A percentile compares a stretch with the other conserved stretches of the same genome.
Evolutionary conservation across 2,329 filamentous ascomycete species (phyloP).

Genomic region (Pseudocercospora crystallina): DNA sequence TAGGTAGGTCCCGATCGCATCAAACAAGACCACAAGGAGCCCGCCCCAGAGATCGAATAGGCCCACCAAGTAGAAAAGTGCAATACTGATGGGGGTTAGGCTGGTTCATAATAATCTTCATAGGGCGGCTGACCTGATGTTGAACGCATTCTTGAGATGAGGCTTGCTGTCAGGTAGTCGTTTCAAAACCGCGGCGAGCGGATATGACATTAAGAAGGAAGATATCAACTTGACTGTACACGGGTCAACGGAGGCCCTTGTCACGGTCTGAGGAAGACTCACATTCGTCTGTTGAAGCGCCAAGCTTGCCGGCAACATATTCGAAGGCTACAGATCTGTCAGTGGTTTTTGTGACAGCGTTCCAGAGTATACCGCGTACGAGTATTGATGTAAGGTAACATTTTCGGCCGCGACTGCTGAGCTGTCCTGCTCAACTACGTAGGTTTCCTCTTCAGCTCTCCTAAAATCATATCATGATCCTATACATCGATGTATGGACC

Average conservation of each 20-base stretch:
- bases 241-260: constrained; percentile 4
- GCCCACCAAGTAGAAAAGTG: constrained; percentile 87
- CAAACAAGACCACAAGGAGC: constrained; percentile 74
- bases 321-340: constrained; percentile 55
- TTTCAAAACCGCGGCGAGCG: constrained; percentile 83
- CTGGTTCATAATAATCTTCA: background rate
- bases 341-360: constrained; percentile 9
- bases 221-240: constrained; percentile 82
- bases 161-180: constrained; percentile 83
- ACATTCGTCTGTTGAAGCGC: constrained; percentile 66
- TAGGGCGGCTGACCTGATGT: constrained; percentile 60
- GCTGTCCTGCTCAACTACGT: too few species aligned
- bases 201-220: constrained; percentile 89
- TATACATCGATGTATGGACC: too few species aligned
- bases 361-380: constrained; percentile 46
- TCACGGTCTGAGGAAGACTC: constrained; percentile 28
- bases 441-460: too few species aligned
- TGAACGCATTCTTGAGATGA: constrained; percentile 83
- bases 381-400: constrained; percentile 65
- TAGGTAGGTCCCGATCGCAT: constrained; percentile 74
- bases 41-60: constrained; percentile 92
- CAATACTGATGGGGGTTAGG: constrained; percentile 54
- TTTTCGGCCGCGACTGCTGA: constrained; percentile 31
- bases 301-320: constrained; percentile 57
- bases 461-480: too few species aligned